phyloP scores from a whole-genome alignment of 1,284 basidiomycete species.

The Ustilago sp. region DNA sequence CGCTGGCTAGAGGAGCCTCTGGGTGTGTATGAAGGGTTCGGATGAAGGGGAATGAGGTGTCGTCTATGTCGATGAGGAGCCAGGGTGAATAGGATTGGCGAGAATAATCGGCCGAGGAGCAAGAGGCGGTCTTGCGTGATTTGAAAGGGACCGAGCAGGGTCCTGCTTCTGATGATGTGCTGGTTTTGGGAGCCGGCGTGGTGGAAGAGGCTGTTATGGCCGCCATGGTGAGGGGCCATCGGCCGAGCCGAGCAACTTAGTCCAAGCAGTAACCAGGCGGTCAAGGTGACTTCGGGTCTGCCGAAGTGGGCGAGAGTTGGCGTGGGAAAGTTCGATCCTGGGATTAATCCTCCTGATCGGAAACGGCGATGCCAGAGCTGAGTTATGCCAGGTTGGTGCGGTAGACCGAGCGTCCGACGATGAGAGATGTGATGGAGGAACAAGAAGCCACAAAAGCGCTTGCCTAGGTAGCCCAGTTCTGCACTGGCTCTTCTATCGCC shows the following conservation, averaged over 20 bases:
- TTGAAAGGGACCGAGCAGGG: constrained; percentile 35
- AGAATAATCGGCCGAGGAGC: background rate
- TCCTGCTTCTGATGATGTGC: constrained; percentile 22
- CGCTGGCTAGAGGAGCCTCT: constrained; percentile 3
- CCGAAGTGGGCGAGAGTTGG: background rate
- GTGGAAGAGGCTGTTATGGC: constrained; percentile 7
- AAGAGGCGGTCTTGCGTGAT: constrained; percentile 14
- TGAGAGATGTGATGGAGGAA: too few species aligned
- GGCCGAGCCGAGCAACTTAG: background rate
- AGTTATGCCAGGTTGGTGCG: too few species aligned
- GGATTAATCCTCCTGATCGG: background rate
- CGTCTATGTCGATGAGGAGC: constrained; percentile 40
- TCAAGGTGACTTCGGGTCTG: background rate
- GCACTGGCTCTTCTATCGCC: background rate
- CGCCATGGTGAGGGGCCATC: constrained; percentile 15
- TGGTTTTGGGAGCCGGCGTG: background rate
- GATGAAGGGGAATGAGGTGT: constrained; percentile 28
- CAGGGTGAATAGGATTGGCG: constrained; percentile 23
- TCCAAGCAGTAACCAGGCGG: too few species aligned
- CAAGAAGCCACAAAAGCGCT: too few species aligned
- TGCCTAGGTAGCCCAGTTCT: background rate
- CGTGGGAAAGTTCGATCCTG: background rate
- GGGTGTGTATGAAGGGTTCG: constrained; percentile 13
- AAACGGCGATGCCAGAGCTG: background rate
- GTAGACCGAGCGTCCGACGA: too few species aligned